Base-by-base conservation (phyloP, 352 stramenopile genomes). In the Pythium angustatum region DNA sequence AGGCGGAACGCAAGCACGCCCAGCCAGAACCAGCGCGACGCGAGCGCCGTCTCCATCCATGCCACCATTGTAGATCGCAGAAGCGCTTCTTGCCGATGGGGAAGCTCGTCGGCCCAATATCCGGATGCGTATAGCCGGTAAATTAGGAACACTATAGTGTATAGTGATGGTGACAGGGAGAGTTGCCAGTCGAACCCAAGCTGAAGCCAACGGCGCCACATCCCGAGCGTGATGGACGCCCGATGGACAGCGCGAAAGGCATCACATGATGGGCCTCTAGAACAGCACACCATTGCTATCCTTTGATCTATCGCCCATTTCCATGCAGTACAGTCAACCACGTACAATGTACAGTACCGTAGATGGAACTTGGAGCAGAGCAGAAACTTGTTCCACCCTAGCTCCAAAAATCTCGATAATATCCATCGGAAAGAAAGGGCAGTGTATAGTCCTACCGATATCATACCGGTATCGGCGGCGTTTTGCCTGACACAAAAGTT, bases 1-100 rank as follows among this genome's bases (percentile, higher is more conserved):
- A 92, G 28, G 64, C 87, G 87, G 68, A 94, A 95, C 40, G 52
- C 66, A 24, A 77, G 40, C 53, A 94, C 67, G 15, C 52, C 62
- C 38, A 68, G 57, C 81, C 83, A 92, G 49, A 91, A 41, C 66
- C 66, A 68, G 40, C 58, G 66, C 60, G 54, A 50, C 41, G 36
- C 31, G 34, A 72, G 56, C 55, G 64, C 56, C 19, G 49, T 26
- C 21, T 71, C 55, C 43, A 69, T 31, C 47, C 26, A 62, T 33
- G 33, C 54, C 31, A 68, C 10, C 52, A 68, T 68, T n/a, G n/a
- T n/a, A n/a, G n/a, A n/a, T n/a, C n/a, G n/a, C n/a, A n/a, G n/a
- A n/a, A n/a, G n/a, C 38, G 38, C 38, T 19, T 14, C 38, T 44
- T 22, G 36, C 3, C 11, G 36, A 7, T 43, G 11, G 40, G 6